phyloP scores from a whole-genome alignment of 495 filamentous ascomycete species.

The Pyrenula massariospora region DNA sequence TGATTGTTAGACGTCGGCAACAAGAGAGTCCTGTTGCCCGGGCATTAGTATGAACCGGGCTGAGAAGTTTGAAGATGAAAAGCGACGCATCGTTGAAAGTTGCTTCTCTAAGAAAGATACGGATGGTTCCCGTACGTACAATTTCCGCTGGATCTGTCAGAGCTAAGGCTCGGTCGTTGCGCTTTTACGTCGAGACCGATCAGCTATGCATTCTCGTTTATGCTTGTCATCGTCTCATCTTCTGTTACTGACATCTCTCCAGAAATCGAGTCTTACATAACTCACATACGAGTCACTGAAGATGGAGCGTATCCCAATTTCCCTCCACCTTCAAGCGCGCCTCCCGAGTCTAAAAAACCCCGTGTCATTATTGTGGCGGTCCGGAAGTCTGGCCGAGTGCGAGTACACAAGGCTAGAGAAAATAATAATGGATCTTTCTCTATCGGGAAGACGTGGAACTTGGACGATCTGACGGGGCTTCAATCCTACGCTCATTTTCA shows the following conservation, averaged over 20 bases:
- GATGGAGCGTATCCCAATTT: constrained; percentile 71
- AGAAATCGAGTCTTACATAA: constrained; percentile 95
- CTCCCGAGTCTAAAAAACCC: constrained; percentile 67
- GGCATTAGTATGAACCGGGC: constrained; percentile 46
- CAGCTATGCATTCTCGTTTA: constrained; percentile 1
- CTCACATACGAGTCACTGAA: constrained; percentile 82
- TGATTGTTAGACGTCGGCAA: too few species aligned
- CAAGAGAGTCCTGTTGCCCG: not conserved
- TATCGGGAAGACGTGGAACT: constrained; percentile 94
- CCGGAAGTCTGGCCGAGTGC: constrained; percentile 79
- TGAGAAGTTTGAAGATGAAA: constrained; percentile 91
- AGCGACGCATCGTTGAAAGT: constrained; percentile 79
- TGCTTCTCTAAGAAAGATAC: constrained; percentile 82
- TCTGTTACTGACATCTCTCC: constrained; percentile 2
- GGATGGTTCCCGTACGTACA: constrained; percentile 61
- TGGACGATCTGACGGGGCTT: constrained; percentile 74
- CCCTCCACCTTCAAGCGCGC: constrained; percentile 66
- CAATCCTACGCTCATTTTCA: constrained; percentile 57
- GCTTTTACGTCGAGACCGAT: too few species aligned
- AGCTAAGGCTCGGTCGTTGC: too few species aligned
- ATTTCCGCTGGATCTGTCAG: too few species aligned
- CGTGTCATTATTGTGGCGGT: constrained; percentile 88
- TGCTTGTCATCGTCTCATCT: too few species aligned
- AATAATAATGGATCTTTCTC: constrained; percentile 90
- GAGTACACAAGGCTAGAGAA: constrained; percentile 92